Conservation (phyloP, 176 grass and related monocot species). For the Olyra latifolia region DNA sequence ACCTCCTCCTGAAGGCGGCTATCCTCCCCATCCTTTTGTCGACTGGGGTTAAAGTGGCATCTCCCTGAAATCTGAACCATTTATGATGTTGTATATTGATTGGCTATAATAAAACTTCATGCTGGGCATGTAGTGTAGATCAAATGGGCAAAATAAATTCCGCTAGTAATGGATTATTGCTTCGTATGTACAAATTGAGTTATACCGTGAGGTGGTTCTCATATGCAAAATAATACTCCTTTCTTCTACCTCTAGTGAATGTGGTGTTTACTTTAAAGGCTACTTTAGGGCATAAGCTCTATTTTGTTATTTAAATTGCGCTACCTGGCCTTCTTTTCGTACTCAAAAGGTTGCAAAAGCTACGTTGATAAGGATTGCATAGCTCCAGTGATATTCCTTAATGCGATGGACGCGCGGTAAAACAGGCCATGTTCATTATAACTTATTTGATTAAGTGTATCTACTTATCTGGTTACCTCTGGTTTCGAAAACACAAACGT, state of each 20-base stretch:
- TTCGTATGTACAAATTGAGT: not conserved
- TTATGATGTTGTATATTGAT: not conserved
- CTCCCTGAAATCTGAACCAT: not conserved
- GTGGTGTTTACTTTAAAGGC: not conserved
- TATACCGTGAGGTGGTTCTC: not conserved
- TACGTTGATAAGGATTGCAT: not conserved
- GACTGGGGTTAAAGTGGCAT: conserved; percentile 62
- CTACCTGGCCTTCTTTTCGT: not conserved
- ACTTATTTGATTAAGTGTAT: too few relatives aligned
- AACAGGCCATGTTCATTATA: too few relatives aligned
- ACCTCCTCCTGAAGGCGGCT: conserved; percentile 74
- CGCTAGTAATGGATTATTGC: not conserved
- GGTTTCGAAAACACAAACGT: too few relatives aligned
- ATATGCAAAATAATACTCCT: not conserved
- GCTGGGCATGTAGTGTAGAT: not conserved
- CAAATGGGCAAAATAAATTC: not conserved
- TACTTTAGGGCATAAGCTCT: not conserved
- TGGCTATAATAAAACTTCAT: not conserved
- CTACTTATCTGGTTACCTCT: too few relatives aligned
- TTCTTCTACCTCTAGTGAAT: not conserved
- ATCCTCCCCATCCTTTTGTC: conserved; percentile 53
- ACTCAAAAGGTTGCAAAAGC: not conserved
- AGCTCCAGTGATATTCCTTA: not conserved
- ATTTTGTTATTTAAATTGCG: not conserved
- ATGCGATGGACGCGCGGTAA: not conserved